Conservation (phyloP, 352 stramenopile species). For the Globisporangium apiculatum region DNA sequence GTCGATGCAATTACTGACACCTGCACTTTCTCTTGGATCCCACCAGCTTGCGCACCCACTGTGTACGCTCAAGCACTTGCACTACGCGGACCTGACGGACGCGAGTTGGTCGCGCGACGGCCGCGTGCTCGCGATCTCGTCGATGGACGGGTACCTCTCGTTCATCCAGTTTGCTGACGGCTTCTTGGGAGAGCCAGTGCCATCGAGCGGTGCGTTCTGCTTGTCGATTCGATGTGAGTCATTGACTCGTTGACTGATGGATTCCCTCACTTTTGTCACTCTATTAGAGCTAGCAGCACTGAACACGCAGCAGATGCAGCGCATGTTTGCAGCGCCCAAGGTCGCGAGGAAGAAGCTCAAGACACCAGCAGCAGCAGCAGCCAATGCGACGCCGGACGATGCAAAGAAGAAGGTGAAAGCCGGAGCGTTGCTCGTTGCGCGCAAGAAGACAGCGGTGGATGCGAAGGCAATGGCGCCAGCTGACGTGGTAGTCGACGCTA, state of each 20-base stretch:
- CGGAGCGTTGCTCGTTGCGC: slow-evolving; percentile 13
- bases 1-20: not conserved
- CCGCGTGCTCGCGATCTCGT: slow-evolving; percentile 89
- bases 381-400: slow-evolving; percentile 1
- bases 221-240: not conserved
- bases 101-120: slow-evolving; percentile 89
- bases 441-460: slow-evolving; percentile 10
- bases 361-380: slow-evolving; percentile 1
- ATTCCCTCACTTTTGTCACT: not conserved
- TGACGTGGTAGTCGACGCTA: not conserved
- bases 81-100: slow-evolving; percentile 95
- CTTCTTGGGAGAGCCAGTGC: slow-evolving; percentile 62
- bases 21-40: slow-evolving; percentile 2
- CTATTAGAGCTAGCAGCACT: slow-evolving; percentile 28
- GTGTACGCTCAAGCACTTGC: slow-evolving; percentile 85
- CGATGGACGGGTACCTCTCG: slow-evolving; percentile 94
- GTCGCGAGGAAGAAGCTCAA: slow-evolving; percentile 53
- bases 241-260: not conserved
- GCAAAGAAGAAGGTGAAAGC: slow-evolving; percentile 23
- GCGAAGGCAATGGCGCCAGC: not conserved
- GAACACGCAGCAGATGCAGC: slow-evolving; percentile 42
- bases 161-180: slow-evolving; percentile 88
- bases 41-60: slow-evolving; percentile 49
- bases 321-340: slow-evolving; percentile 62
- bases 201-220: slow-evolving; percentile 7